Evolutionary conservation across 2,329 filamentous ascomycete species (phyloP).

Genomic region (Fonsecaea nubica): DNA sequence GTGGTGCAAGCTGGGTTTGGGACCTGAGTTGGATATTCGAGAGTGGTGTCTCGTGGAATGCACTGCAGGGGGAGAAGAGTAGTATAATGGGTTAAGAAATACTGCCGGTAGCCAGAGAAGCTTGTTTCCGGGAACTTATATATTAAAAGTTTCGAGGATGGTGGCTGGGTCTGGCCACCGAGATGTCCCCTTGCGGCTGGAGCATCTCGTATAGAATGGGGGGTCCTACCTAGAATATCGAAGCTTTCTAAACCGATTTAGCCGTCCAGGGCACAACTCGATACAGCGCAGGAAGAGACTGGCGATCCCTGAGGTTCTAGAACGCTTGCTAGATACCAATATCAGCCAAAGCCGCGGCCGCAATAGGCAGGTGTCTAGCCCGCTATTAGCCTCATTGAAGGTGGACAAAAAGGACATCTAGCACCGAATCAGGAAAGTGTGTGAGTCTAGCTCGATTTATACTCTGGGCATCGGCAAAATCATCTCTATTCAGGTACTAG

Average conservation of each 20-base stretch:
- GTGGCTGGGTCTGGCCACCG: too few species aligned
- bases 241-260: too few species aligned
- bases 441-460: neutral
- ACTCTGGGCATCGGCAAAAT: neutral
- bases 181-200: too few species aligned
- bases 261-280: too few species aligned
- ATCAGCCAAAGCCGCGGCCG: neutral
- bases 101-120: neutral
- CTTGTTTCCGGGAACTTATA: neutral
- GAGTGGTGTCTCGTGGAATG: neutral
- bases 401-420: neutral
- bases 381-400: neutral
- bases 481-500: neutral
- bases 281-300: neutral
- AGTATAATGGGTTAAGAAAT: neutral
- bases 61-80: neutral
- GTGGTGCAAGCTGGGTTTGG: neutral
- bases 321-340: neutral
- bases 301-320: neutral
- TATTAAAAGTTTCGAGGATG: neutral
- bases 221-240: too few species aligned
- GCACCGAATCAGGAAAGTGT: neutral
- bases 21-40: neutral
- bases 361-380: neutral
- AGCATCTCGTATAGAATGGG: neutral